Base-by-base conservation (phyloP, 129 eudicot genomes). In the Pulicaria dysenterica region DNA sequence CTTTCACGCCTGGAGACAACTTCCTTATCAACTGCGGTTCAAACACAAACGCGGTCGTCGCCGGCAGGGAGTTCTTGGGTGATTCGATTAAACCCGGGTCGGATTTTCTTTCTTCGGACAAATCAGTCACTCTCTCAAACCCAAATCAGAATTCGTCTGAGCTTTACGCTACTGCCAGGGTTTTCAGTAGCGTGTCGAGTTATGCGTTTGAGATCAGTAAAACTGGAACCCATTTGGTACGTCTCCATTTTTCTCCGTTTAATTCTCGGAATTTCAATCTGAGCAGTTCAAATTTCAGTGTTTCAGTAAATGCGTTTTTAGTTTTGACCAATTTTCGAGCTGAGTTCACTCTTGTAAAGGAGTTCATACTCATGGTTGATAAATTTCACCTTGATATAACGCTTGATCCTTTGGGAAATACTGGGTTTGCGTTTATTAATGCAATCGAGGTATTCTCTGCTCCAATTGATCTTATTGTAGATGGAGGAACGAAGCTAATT, bases 391-490 rank as follows among this genome's bases (percentile, higher is more conserved):
- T 91, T 38, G 87, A 79, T 46, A 61, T 91, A 47, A 38, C 55
- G 44, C 88, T 91, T 73, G 48, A 49, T 8, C 95, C 97, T 8
- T 17, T 13, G 41, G 59, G 55, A 13, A 58, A 80, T 66, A 78
- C 80, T 5, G 83, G 79, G 80, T 74, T 85, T 63, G 96, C 79
- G 40, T 93, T 79, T 84, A 82, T 87, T 51, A 90, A 56, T 73
- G 98, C 96, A 15, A 85, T 93, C 65, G 98, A 93, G 67, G 89
- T 93, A 74, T 80, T 93, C 69, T 93, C 98, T 51, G 89, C 89
- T 19, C 96, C 96, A 4, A 48, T 11, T 75, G 89, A 85, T 82
- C 85, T 85, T 45, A 83, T 89, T 57, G 56, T 81, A 58, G 95
- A 90, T 36, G 70, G 13, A 73, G 95, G 90, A 3, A 74, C 84